Evolutionary conservation across 2,329 filamentous ascomycete species (phyloP).

Genomic region (Penicillium sp.): DNA sequence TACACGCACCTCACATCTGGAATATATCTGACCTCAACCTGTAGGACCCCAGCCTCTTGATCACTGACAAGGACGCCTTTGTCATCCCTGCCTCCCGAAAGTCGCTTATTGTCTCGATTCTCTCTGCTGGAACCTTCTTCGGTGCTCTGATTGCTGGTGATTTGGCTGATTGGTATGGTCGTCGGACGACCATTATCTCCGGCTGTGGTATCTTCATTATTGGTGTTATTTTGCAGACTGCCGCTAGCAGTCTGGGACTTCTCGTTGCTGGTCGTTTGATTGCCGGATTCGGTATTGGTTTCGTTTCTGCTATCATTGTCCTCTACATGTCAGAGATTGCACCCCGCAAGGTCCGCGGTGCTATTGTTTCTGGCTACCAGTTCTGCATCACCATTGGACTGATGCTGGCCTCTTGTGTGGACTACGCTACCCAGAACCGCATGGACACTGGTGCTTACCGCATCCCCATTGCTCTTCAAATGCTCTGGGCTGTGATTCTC

Average conservation of each 20-base stretch:
- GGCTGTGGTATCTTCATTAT: slow-evolving; percentile 72
- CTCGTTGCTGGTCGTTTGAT: slow-evolving; percentile 74
- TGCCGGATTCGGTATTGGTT: slow-evolving; percentile 76
- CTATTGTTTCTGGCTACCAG: slow-evolving; percentile 79
- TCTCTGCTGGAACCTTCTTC: slow-evolving; percentile 77
- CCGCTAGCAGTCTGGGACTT: slow-evolving; percentile 55
- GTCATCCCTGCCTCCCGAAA: slow-evolving; percentile 51
- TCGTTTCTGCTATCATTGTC: slow-evolving; percentile 77
- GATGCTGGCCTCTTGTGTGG: slow-evolving; percentile 71
- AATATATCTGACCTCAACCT: neutral
- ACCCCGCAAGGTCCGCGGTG: slow-evolving; percentile 73
- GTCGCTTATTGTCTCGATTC: slow-evolving; percentile 72
- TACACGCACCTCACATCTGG: no score
- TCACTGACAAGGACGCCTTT: slow-evolving; percentile 38
- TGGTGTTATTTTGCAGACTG: slow-evolving; percentile 68
- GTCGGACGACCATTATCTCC: slow-evolving; percentile 64
- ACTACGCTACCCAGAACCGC: slow-evolving; percentile 68
- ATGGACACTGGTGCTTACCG: slow-evolving; percentile 69
- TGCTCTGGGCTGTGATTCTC: slow-evolving; percentile 77
- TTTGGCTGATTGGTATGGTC: slow-evolving; percentile 71
- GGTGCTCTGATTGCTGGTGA: slow-evolving; percentile 77
- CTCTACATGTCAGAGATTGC: slow-evolving; percentile 84
- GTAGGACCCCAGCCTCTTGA: slow-evolving; percentile 22
- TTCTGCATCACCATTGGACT: slow-evolving; percentile 82
- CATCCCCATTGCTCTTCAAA: slow-evolving; percentile 78